Evolutionary conservation across 345 rosid genomes (phyloP).

Genomic region (Gossypium mustelinum): DNA sequence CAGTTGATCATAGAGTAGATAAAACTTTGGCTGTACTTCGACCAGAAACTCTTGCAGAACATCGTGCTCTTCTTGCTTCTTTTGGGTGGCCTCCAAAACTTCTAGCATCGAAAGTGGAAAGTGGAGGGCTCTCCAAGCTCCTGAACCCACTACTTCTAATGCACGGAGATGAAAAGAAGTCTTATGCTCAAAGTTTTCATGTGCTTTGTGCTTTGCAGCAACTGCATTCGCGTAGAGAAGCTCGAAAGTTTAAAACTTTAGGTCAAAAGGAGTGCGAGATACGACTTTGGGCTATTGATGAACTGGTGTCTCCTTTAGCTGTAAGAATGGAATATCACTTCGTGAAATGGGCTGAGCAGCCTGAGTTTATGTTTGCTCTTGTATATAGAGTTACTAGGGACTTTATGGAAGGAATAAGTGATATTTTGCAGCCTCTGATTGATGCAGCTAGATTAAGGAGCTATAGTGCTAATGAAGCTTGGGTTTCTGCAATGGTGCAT

Average conservation of each 20-base stretch:
- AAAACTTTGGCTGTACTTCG: slow-evolving; percentile 52
- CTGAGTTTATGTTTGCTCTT: slow-evolving; percentile 70
- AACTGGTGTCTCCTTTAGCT: slow-evolving; percentile 63
- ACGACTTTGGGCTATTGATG: slow-evolving; percentile 67
- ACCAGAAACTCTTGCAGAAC: slow-evolving; percentile 61
- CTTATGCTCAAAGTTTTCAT: slow-evolving; percentile 56
- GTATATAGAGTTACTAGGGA: slow-evolving; percentile 55
- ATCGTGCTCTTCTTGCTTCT: slow-evolving; percentile 66
- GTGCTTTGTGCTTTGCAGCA: slow-evolving; percentile 69
- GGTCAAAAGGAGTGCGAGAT: slow-evolving; percentile 16
- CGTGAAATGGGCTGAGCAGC: slow-evolving; percentile 60
- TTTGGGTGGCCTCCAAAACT: slow-evolving; percentile 86
- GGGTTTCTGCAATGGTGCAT: slow-evolving; percentile 75
- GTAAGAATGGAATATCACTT: slow-evolving; percentile 77
- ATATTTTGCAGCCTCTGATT: slow-evolving; percentile 73
- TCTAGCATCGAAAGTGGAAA: slow-evolving; percentile 31
- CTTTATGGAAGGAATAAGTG: slow-evolving; percentile 61
- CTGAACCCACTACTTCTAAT: slow-evolving; percentile 60
- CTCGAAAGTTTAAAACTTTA: slow-evolving; percentile 31
- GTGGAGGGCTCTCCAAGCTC: slow-evolving; percentile 31
- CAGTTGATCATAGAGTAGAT: slow-evolving; percentile 68
- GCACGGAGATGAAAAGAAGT: slow-evolving; percentile 47
- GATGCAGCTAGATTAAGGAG: slow-evolving; percentile 58
- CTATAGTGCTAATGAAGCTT: slow-evolving; percentile 74
- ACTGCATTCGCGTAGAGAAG: slow-evolving; percentile 48